phyloP scores from a whole-genome alignment of 805 yeast genomes.

The Metschnikowia gruessii region DNA sequence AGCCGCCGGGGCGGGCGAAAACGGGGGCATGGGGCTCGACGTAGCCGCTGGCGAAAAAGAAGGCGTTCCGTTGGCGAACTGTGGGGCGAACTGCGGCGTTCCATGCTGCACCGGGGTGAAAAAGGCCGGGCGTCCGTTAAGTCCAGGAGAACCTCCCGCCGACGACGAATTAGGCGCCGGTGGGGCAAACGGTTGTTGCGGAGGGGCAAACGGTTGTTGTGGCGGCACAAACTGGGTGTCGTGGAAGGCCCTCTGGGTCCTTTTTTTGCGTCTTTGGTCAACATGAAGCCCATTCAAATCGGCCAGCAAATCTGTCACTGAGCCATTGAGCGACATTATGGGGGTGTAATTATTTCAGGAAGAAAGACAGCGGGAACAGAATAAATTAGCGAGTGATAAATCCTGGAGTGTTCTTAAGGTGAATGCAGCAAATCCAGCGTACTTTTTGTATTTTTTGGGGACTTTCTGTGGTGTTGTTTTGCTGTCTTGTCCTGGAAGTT shows the following conservation, averaged over 20 bases:
- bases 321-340: constrained; percentile 8
- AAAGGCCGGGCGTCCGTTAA: not conserved
- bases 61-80: not conserved
- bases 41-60: constrained; percentile 1
- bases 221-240: constrained; percentile 9
- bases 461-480: too few relatives aligned
- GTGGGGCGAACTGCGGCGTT: constrained; percentile 1
- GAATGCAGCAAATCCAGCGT: too few relatives aligned
- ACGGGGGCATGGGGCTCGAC: not conserved
- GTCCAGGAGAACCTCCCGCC: constrained; percentile 1
- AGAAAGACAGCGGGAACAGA: too few relatives aligned
- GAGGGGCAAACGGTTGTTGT: constrained; percentile 3
- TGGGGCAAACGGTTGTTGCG: constrained; percentile 4
- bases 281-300: constrained; percentile 13
- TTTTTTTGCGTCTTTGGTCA: constrained; percentile 14
- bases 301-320: constrained; percentile 14
- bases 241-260: constrained; percentile 20
- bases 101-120: constrained; percentile 7
- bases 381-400: too few relatives aligned
- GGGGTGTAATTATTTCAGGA: too few relatives aligned
- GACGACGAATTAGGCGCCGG: not conserved
- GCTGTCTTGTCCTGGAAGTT: too few relatives aligned
- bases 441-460: too few relatives aligned
- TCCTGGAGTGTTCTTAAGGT: too few relatives aligned
- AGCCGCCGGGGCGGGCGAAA: constrained; percentile 1